Percentiles rank a stretch among this genome's conserved stretches.
Evolutionary conservation across 176 grass and related monocot genomes (phyloP).

Genomic region (Cenchrus purpureus): DNA sequence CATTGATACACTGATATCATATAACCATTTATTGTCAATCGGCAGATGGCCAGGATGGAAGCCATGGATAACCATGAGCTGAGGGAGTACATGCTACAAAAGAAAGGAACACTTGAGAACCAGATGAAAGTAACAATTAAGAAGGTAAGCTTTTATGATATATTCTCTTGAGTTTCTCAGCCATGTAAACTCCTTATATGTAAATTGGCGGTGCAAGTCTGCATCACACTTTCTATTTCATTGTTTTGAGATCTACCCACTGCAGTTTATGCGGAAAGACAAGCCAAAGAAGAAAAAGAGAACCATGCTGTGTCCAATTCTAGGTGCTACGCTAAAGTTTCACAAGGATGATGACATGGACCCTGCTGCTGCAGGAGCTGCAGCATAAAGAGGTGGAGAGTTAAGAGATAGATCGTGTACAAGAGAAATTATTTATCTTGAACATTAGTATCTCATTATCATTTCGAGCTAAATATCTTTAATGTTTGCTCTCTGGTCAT

Average conservation of each 20-base stretch:
- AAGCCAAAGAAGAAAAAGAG: constrained; percentile 22
- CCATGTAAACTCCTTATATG: not conserved
- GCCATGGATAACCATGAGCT: not conserved
- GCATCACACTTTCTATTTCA: not conserved
- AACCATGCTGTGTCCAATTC: not conserved
- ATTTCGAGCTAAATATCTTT: not conserved
- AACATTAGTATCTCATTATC: not conserved
- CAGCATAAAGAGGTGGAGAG: not conserved
- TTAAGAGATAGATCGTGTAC: not conserved
- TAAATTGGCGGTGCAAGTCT: not conserved
- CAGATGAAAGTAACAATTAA: too few relatives aligned
- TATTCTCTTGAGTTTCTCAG: not conserved
- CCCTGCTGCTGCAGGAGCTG: not conserved
- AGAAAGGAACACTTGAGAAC: not conserved
- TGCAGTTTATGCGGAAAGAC: not conserved
- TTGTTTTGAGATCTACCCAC: not conserved
- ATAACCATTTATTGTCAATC: not conserved
- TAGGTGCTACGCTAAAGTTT: constrained; percentile 2
- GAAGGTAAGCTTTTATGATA: too few relatives aligned
- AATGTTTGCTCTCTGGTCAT: too few relatives aligned
- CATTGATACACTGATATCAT: not conserved
- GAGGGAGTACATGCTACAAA: not conserved
- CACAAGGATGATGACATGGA: constrained; percentile 4
- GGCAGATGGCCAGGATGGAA: constrained; percentile 5
- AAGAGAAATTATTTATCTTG: not conserved